Evolutionary conservation across 768 basidiomycete species (phyloP).

Genomic region (Pleurotus tuber-regium): DNA sequence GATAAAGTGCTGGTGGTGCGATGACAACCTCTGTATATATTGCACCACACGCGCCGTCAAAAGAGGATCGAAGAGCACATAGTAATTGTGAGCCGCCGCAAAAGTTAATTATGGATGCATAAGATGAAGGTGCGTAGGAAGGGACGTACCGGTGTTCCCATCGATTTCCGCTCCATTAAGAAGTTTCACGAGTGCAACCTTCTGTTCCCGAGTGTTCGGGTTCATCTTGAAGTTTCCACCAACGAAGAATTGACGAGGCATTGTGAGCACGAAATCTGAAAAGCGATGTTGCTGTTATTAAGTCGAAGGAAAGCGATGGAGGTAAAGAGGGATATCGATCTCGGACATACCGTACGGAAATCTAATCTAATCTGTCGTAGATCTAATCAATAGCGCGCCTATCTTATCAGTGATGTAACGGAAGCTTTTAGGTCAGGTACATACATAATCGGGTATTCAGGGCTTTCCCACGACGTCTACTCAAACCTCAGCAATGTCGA

Average conservation of each 20-base stretch:
- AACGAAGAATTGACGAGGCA: conserved; percentile 88
- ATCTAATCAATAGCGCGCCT: neutral
- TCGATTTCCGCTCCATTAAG: conserved; percentile 84
- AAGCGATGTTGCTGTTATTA: too few relatives aligned
- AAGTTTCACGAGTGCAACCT: conserved; percentile 59
- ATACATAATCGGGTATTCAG: neutral
- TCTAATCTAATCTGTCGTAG: too few relatives aligned
- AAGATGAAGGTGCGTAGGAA: neutral
- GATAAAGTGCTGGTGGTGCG: conserved; percentile 87
- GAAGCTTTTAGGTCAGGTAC: neutral
- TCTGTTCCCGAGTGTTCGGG: conserved; percentile 63
- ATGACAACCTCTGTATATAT: conserved; percentile 50
- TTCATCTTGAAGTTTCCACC: conserved; percentile 99
- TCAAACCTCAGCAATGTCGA: conserved; percentile 1
- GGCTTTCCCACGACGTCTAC: neutral
- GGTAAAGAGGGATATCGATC: conserved; percentile 8
- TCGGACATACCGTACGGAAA: too few relatives aligned
- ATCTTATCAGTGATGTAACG: conserved; percentile 7
- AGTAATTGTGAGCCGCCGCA: too few relatives aligned
- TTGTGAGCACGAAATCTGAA: too few relatives aligned
- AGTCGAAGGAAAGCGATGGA: neutral
- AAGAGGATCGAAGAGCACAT: too few relatives aligned
- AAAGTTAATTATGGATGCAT: too few relatives aligned
- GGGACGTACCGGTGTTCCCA: conserved; percentile 61
- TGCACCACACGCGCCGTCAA: too few relatives aligned